Evolutionary conservation across 176 grass and related monocot species (phyloP).

Genomic region (Urochloa ruziziensis): DNA sequence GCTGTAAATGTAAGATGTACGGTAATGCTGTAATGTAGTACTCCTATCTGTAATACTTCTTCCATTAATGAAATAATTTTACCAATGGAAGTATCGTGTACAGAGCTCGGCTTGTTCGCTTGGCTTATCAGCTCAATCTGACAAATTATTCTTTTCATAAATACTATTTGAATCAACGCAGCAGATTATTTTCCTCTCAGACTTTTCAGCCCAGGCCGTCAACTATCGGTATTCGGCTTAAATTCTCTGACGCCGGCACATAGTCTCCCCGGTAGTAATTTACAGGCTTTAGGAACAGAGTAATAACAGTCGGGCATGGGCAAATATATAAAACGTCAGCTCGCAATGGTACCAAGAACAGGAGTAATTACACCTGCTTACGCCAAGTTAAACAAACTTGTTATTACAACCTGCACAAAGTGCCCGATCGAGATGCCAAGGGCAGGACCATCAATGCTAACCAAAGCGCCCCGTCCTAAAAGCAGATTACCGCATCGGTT

Average conservation of each 20-base stretch:
- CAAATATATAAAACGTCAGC: not conserved
- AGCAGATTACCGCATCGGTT: conserved; percentile 8
- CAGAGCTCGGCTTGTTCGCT: no score
- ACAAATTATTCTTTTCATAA: no score
- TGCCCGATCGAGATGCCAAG: conserved; percentile 21
- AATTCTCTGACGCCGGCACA: not conserved
- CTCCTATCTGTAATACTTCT: no score
- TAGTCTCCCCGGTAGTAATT: not conserved
- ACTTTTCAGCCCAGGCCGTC: no score
- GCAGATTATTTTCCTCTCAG: no score
- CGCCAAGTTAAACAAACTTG: not conserved
- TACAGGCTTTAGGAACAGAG: not conserved
- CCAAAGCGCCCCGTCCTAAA: not conserved
- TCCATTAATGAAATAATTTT: no score
- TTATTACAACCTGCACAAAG: not conserved
- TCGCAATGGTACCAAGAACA: not conserved
- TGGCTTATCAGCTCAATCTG: no score
- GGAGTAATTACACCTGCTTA: not conserved
- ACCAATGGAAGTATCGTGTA: no score
- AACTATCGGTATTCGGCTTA: not conserved
- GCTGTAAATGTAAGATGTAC: not conserved
- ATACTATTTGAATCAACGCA: no score
- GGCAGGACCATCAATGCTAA: conserved; percentile 21
- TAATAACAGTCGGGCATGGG: not conserved
- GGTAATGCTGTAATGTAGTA: no score